A percentile compares a stretch with the other conserved stretches of the same genome.
phyloP scores from a whole-genome alignment of 805 yeast species.

The Wickerhamiella lipophila region DNA sequence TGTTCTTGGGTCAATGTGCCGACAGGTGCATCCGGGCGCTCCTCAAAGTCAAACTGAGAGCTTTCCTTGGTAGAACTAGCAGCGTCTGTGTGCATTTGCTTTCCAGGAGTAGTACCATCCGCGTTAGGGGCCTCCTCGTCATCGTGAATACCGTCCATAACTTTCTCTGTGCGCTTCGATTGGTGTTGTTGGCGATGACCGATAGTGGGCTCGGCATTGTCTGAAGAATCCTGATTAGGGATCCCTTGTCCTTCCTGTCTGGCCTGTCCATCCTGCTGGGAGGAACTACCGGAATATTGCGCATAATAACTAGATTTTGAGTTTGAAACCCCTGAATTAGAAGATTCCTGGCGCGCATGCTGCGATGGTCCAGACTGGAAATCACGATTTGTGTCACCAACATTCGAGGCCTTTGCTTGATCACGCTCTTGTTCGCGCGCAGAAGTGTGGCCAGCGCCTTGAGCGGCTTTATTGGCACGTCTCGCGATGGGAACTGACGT shows the following conservation, averaged over 20 bases:
- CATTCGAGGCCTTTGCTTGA: too few species aligned
- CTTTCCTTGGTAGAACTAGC: neutral
- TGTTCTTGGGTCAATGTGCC: conserved; percentile 5
- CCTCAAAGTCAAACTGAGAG: conserved; percentile 2
- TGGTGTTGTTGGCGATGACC: conserved; percentile 8
- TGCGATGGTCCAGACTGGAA: neutral
- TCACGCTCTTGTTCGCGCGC: neutral
- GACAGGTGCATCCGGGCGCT: neutral
- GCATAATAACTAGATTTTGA: neutral
- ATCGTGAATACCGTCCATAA: conserved; percentile 8
- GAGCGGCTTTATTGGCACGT: conserved; percentile 21
- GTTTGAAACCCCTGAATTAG: neutral
- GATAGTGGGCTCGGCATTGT: neutral
- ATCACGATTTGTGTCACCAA: neutral
- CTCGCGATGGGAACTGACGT: conserved; percentile 25
- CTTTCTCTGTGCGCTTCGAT: conserved; percentile 11
- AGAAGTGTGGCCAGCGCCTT: conserved; percentile 15
- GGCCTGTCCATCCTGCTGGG: too few species aligned
- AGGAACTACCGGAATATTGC: too few species aligned
- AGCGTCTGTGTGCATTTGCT: neutral
- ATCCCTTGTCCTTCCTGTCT: too few species aligned
- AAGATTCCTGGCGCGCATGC: neutral
- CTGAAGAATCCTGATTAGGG: neutral
- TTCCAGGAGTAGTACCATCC: conserved; percentile 6
- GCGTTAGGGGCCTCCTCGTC: conserved; percentile 6